These are phyloP conservation scores for Holtermannia corniformis DNA, from an alignment of 768 basidiomycete species.

Conservation along the genomic window DNA sequence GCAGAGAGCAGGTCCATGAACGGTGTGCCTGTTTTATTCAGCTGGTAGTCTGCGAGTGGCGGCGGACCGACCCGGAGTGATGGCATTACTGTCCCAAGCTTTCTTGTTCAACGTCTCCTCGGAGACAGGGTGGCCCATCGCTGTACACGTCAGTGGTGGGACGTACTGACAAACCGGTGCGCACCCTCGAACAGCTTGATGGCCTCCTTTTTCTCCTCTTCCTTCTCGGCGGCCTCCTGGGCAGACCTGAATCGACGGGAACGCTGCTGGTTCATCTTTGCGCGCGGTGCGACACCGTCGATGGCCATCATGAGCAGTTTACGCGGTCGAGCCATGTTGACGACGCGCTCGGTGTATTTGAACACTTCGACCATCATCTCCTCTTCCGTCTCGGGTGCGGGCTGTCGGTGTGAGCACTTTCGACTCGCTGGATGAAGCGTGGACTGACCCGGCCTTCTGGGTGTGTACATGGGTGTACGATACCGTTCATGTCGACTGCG, in stretches of 20 bases:
- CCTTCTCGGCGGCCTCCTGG: slow-evolving; percentile 91
- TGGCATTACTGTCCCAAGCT: slow-evolving; percentile 96
- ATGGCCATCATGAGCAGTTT: slow-evolving; percentile 98
- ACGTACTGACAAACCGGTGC: slow-evolving; percentile 12
- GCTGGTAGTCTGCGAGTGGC: not conserved
- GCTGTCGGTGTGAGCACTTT: slow-evolving; percentile 45
- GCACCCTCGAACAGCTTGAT: slow-evolving; percentile 75
- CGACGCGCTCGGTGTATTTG: slow-evolving; percentile 90
- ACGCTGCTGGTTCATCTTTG: slow-evolving; percentile 99
- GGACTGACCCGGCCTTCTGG: slow-evolving; percentile 78
- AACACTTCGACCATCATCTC: slow-evolving; percentile 99
- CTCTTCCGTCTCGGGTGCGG: slow-evolving; percentile 92
- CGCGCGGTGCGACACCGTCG: slow-evolving; percentile 93
- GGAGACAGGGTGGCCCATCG: slow-evolving; percentile 73
- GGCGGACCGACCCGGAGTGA: slow-evolving; percentile 64
- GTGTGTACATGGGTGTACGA: slow-evolving; percentile 98
- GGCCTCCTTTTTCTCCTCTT: slow-evolving; percentile 71
- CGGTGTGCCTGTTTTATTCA: slow-evolving; percentile 53
- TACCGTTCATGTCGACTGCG: slow-evolving; percentile 91
- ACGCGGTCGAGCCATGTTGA: slow-evolving; percentile 91
- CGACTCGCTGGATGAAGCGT: not conserved
- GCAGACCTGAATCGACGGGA: slow-evolving; percentile 89
- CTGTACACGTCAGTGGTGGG: slow-evolving; percentile 42
- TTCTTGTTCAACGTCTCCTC: slow-evolving; percentile 77
- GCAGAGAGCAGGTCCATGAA: slow-evolving; percentile 89